Conservation (phyloP, 2,329 filamentous ascomycete species). For the Peltaster fructicola region DNA sequence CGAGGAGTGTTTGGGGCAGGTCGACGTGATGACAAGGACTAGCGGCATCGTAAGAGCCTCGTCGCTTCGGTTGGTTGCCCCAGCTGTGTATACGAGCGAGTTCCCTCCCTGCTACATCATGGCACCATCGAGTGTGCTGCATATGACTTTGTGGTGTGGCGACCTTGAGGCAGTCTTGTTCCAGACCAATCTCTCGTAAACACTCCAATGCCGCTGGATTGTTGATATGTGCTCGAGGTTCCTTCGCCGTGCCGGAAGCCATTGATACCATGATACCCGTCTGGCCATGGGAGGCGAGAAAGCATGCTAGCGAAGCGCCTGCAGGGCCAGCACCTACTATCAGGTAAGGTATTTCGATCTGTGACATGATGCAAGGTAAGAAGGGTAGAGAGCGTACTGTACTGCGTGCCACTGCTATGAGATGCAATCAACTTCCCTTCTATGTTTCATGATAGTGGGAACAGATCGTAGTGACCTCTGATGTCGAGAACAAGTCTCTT, state of each 20-base stretch:
- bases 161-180: conserved; percentile 18
- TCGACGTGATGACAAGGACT: conserved; percentile 26
- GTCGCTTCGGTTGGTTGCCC: conserved; percentile 24
- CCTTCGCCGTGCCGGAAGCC: conserved; percentile 34
- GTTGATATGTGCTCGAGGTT: conserved; percentile 42
- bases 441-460: too few relatives aligned
- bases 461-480: too few relatives aligned
- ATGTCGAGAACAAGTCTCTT: too few relatives aligned
- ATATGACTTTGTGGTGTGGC: conserved; percentile 20
- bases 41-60: conserved; percentile 24
- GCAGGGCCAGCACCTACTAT: conserved; percentile 19
- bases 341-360: conserved; percentile 16
- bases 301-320: conserved; percentile 18
- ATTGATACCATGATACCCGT: conserved; percentile 37
- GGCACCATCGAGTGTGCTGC: conserved; percentile 27
- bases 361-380: too few relatives aligned
- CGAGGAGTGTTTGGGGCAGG: conserved; percentile 27
- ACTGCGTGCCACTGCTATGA: too few relatives aligned
- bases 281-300: conserved; percentile 19
- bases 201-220: conserved; percentile 40
- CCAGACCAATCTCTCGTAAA: conserved; percentile 28
- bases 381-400: too few relatives aligned
- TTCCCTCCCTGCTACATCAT: conserved; percentile 27
- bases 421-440: too few relatives aligned
- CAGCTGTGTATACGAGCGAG: conserved; percentile 25